Percentiles rank a stretch among this genome's conserved stretches.
Evolutionary conservation across 2,329 filamentous ascomycete genomes (phyloP).

Genomic region (Apiospora kogelbergensis): DNA sequence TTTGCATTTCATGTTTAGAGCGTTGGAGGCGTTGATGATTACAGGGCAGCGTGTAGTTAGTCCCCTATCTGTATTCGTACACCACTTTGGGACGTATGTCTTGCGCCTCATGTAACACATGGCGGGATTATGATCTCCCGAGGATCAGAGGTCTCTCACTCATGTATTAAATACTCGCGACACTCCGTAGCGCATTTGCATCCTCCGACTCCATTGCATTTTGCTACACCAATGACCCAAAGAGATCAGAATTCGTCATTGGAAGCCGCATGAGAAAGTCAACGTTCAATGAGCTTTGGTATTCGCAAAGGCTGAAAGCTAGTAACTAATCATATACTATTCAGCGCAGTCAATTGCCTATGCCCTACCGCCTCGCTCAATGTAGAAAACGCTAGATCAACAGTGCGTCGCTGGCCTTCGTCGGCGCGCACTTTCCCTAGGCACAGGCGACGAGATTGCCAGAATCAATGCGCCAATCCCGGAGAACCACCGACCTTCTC

Average conservation of each 20-base stretch:
- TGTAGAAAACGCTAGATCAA: not conserved
- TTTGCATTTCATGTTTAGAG: not conserved
- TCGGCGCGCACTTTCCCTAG: too few relatives aligned
- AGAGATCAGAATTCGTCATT: not conserved
- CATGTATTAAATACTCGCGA: too few relatives aligned
- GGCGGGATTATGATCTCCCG: not conserved
- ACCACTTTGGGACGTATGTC: not conserved
- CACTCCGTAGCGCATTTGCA: not conserved
- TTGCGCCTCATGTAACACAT: not conserved
- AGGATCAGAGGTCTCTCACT: too few relatives aligned
- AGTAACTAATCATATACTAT: not conserved
- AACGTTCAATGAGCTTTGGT: not conserved
- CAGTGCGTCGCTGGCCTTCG: too few relatives aligned
- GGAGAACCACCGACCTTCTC: not conserved
- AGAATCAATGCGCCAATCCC: not conserved
- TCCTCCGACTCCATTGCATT: not conserved
- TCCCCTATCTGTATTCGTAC: not conserved
- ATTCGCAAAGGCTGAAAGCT: not conserved
- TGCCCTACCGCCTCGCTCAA: not conserved
- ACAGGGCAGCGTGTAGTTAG: too few relatives aligned
- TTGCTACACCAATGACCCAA: too few relatives aligned
- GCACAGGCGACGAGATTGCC: too few relatives aligned
- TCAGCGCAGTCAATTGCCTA: not conserved
- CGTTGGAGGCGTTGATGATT: not conserved
- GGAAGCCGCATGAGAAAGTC: not conserved